A percentile compares a stretch with the other conserved stretches of the same genome.
These are phyloP conservation scores for Penicillium griseofulvum DNA, from an alignment of 2,329 filamentous ascomycete genomes.

Conservation along the genomic window DNA sequence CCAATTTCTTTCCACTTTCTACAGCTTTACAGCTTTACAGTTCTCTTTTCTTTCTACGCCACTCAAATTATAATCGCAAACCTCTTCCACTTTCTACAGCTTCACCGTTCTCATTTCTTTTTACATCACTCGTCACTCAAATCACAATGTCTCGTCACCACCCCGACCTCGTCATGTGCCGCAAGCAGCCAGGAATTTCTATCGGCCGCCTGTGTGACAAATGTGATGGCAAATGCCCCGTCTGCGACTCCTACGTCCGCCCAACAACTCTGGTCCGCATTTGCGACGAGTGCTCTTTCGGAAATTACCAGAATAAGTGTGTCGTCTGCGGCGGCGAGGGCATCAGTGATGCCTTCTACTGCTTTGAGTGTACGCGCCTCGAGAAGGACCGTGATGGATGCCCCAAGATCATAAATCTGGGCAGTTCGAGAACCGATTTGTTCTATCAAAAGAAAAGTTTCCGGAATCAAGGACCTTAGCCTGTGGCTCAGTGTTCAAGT, in stretches of 20 bases:
- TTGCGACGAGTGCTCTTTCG: constrained; percentile 98
- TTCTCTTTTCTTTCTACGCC: neutral
- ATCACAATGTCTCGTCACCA: constrained; percentile 84
- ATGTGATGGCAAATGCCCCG: constrained; percentile 98
- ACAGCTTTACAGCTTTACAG: neutral
- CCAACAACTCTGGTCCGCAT: constrained; percentile 96
- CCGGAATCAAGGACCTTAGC: constrained; percentile 40
- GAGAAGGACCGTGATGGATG: constrained; percentile 98
- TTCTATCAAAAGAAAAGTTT: constrained; percentile 69
- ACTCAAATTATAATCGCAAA: constrained; percentile 54
- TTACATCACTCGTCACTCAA: neutral
- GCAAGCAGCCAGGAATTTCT: constrained; percentile 94
- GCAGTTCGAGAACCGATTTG: constrained; percentile 91
- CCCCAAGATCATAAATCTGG: constrained; percentile 98
- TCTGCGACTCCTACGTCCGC: constrained; percentile 98
- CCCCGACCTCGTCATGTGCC: constrained; percentile 98
- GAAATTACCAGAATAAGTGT: constrained; percentile 99
- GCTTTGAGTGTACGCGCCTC: constrained; percentile 94
- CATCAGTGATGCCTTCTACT: constrained; percentile 98
- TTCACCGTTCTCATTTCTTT: neutral
- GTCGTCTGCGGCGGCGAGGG: constrained; percentile 98
- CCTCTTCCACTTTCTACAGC: neutral
- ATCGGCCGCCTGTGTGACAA: constrained; percentile 99
- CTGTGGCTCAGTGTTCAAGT: constrained; percentile 10
- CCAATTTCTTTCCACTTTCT: neutral